These are phyloP conservation scores for Fusarium nodosum DNA, from an alignment of 2,329 filamentous ascomycete species.

Conservation along the genomic window DNA sequence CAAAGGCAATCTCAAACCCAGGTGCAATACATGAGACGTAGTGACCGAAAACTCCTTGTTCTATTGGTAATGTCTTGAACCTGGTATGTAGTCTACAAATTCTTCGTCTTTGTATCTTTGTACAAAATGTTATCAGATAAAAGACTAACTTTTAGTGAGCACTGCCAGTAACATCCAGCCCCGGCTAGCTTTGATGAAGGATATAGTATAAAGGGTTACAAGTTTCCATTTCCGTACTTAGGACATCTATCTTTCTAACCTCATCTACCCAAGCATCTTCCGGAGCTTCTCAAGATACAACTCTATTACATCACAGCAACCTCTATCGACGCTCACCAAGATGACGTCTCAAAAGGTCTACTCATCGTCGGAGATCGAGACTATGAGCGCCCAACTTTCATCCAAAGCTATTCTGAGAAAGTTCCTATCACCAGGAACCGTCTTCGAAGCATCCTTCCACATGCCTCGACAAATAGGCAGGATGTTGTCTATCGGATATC, in stretches of 20 bases:
- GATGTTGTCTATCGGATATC: no score
- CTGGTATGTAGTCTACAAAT: neutral
- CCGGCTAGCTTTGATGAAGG: neutral
- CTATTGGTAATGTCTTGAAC: neutral
- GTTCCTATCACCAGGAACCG: neutral
- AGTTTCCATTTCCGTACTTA: neutral
- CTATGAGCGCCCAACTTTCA: neutral
- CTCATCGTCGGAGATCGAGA: neutral
- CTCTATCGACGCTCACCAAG: neutral
- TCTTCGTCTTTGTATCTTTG: neutral
- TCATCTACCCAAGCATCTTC: neutral
- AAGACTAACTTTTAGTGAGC: neutral
- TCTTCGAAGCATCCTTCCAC: neutral
- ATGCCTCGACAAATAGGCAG: no score
- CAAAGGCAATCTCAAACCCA: neutral
- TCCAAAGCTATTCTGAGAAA: neutral
- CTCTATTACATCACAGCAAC: neutral
- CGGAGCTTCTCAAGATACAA: neutral
- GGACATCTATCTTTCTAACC: neutral
- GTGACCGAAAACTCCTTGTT: neutral
- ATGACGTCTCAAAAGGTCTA: neutral
- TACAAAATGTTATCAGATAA: neutral
- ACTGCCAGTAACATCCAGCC: neutral
- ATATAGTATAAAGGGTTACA: neutral
- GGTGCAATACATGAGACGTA: neutral